A percentile compares a stretch with the other conserved stretches of the same genome.
phyloP scores from a whole-genome alignment of 805 yeast species.

The Candida wancherniae region DNA sequence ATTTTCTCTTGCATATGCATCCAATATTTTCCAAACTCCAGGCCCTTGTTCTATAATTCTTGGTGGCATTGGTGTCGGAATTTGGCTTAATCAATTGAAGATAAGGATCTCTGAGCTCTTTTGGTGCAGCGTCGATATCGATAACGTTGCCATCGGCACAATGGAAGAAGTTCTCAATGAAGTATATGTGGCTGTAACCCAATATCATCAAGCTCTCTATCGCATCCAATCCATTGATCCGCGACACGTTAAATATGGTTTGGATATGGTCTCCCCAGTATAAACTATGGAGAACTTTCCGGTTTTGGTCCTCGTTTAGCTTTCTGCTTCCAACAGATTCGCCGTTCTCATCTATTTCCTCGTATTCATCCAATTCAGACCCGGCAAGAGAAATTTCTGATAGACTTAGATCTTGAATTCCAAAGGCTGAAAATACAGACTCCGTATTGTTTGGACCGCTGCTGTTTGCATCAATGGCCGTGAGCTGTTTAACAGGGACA shows the following conservation, averaged over 20 bases:
- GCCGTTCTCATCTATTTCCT: constrained; percentile 15
- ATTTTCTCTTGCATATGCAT: constrained; percentile 69
- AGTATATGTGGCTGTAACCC: constrained; percentile 60
- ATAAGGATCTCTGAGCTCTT: constrained; percentile 59
- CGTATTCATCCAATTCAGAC: constrained; percentile 21
- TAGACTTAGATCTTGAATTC: constrained; percentile 26
- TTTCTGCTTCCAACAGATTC: constrained; percentile 12
- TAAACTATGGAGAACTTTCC: constrained; percentile 67
- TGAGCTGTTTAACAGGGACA: constrained; percentile 29
- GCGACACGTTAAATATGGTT: constrained; percentile 72
- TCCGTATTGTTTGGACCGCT: constrained; percentile 14
- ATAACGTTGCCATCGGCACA: constrained; percentile 49
- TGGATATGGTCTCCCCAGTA: constrained; percentile 65
- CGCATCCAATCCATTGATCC: constrained; percentile 71
- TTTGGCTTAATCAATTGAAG: constrained; percentile 58
- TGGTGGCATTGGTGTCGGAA: constrained; percentile 19
- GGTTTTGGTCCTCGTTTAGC: constrained; percentile 58
- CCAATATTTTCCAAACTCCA: constrained; percentile 62
- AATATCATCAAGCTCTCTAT: constrained; percentile 69
- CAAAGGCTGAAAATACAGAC: constrained; percentile 15
- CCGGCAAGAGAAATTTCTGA: constrained; percentile 13
- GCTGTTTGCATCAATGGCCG: constrained; percentile 18
- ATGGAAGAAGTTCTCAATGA: constrained; percentile 66
- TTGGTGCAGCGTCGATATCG: constrained; percentile 63
- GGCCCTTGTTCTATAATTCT: constrained; percentile 43